Base-by-base conservation (phyloP, 331 rosid species). In the Arachis monticola region DNA sequence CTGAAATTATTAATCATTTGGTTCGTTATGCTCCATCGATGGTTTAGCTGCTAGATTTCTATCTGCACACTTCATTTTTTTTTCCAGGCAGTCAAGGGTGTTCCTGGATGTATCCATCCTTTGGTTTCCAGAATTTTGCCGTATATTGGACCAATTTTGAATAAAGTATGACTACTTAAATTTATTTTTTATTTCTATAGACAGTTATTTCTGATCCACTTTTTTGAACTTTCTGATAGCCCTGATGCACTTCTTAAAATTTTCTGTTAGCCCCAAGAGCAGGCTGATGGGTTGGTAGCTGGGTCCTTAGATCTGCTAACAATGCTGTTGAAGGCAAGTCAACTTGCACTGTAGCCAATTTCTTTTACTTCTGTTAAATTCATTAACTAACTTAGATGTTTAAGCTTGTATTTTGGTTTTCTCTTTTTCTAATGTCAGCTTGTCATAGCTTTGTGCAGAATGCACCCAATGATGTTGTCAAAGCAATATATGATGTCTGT, bases 251-350 rank as follows among this genome's bases (percentile, higher is more conserved):
- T 40, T 60, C 6, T 75, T 67, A 76, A 69, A 64, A 77, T 79
- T 78, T 81, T 72, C 64, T 64, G 71, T 8, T 73, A 94, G 97
- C 92, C 93, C 73, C 91, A 82, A 61, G 92, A 86, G 84, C 99
- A 91, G 81, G 85, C 92, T 70, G 92, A 88, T 79, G 99, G 97
- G 48, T 80, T 94, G 83, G 93, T 90, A 45, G 89, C 96, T 65
- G 99, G 97, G 69, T 90, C 97, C 73, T 60, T 94, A 81, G 99
- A 94, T 90, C 85, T 94, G 79, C 74, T 90, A 72, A 88, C 97
- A 55, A 90, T 92, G 96, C 82, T 94, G 51, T 80, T 94, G 77
- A 94, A 94, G 96, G 99, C 96, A 92, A 92, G 96, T 81, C 63
- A 60, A 51, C 41, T 74, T 80, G 53, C 64, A 66, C 40, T 61